phyloP scores from a whole-genome alignment of 345 rosid genomes.

The Excoecaria agallocha region DNA sequence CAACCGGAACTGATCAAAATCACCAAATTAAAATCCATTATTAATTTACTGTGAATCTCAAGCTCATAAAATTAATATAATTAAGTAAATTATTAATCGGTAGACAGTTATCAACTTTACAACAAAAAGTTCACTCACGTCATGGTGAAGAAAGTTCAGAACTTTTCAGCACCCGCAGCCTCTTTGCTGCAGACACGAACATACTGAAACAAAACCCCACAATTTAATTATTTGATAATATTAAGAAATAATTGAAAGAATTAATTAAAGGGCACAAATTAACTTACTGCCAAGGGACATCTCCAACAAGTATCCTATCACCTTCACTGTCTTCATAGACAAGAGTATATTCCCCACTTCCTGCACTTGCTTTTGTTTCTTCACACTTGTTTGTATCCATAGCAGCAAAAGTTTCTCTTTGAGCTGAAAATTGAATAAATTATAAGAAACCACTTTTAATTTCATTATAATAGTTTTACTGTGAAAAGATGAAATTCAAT shows the following conservation, averaged over 20 bases:
- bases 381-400: not conserved
- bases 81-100: not conserved
- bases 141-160: conserved; percentile 14
- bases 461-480: too few species aligned
- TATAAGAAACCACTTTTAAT: not conserved
- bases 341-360: conserved; percentile 39
- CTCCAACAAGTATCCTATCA: conserved; percentile 49
- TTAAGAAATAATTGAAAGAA: too few species aligned
- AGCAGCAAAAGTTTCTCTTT: conserved; percentile 16
- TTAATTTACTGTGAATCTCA: not conserved
- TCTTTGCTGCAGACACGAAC: conserved; percentile 47
- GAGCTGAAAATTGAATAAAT: conserved; percentile 7
- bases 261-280: too few species aligned
- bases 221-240: too few species aligned
- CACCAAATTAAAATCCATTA: conserved; percentile 5
- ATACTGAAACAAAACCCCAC: conserved; percentile 30
- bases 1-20: conserved; percentile 19
- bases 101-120: not conserved
- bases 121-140: conserved; percentile 28
- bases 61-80: not conserved
- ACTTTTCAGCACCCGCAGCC: conserved; percentile 46
- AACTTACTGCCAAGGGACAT: conserved; percentile 51
- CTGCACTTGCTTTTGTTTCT: conserved; percentile 5
- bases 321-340: conserved; percentile 53
- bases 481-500: not conserved